These are phyloP conservation scores for rapeseed (Brassica napus) DNA, from an alignment of 345 rosid species.

Conservation along the genomic window DNA sequence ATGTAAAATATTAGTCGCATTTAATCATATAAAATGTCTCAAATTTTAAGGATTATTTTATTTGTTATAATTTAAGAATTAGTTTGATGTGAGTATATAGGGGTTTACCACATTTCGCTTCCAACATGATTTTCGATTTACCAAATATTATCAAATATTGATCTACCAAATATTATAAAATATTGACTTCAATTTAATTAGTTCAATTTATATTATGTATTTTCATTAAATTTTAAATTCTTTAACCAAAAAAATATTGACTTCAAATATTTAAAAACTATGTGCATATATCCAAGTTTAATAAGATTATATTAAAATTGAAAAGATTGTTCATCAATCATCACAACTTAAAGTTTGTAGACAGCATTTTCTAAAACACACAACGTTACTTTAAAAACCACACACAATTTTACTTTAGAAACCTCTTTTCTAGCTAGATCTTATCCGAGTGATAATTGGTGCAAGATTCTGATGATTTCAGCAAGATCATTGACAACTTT, in stretches of 20 bases:
- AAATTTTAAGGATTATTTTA: background rate
- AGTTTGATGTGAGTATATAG: too few relatives aligned
- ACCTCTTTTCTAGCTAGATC: conserved; percentile 10
- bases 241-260: too few relatives aligned
- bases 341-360: background rate
- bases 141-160: too few relatives aligned
- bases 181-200: too few relatives aligned
- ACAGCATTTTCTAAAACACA: background rate
- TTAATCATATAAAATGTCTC: background rate
- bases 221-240: too few relatives aligned
- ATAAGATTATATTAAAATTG: too few relatives aligned
- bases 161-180: too few relatives aligned
- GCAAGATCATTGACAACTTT: conserved; percentile 9
- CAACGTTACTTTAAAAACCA: conserved; percentile 1
- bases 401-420: background rate
- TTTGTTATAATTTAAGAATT: background rate
- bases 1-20: background rate
- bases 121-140: background rate
- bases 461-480: conserved; percentile 17
- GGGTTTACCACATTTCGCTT: background rate
- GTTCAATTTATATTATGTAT: too few relatives aligned
- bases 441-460: conserved; percentile 30
- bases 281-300: background rate
- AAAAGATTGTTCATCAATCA: background rate
- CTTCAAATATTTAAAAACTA: background rate